These are phyloP conservation scores for Bassia scoparia DNA, from an alignment of 148 eudicot species.

Conservation along the genomic window DNA sequence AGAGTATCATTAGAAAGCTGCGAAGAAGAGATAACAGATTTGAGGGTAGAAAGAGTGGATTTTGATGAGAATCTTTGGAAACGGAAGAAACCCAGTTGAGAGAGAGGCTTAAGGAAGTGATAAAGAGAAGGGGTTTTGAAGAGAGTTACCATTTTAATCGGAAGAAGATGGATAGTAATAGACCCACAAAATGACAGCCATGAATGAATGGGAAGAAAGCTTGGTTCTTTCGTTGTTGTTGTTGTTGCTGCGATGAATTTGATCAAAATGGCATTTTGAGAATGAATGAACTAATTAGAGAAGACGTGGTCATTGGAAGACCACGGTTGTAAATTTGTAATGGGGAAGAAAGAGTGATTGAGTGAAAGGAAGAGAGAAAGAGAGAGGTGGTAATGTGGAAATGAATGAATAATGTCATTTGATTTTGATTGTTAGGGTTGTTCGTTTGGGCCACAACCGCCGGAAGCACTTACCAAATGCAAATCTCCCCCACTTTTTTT, in stretches of 20 bases:
- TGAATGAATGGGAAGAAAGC: not conserved
- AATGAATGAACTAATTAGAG: not conserved
- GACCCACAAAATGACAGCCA: constrained; percentile 16
- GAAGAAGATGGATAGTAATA: constrained; percentile 13
- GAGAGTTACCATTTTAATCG: constrained; percentile 43
- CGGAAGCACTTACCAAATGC: no score
- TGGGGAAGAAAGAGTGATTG: not conserved
- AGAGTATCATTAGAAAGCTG: constrained; percentile 9
- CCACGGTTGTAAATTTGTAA: constrained; percentile 18
- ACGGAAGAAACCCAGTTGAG: constrained; percentile 22
- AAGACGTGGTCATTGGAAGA: constrained; percentile 40
- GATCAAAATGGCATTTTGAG: not conserved
- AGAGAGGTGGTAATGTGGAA: not conserved
- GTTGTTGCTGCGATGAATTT: not conserved
- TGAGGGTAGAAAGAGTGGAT: constrained; percentile 22
- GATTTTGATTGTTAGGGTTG: not conserved
- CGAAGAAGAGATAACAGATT: constrained; percentile 2
- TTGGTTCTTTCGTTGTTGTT: not conserved
- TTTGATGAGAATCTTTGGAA: constrained; percentile 36
- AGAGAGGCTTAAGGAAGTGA: constrained; percentile 11
- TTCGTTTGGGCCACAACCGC: not conserved
- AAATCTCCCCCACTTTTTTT: not conserved
- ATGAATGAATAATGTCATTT: no score
- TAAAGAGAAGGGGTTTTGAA: constrained; percentile 31
- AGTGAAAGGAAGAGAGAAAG: constrained; percentile 2